phyloP scores from a whole-genome alignment of 495 filamentous ascomycete species.

The Oleoguttula mirabilis region DNA sequence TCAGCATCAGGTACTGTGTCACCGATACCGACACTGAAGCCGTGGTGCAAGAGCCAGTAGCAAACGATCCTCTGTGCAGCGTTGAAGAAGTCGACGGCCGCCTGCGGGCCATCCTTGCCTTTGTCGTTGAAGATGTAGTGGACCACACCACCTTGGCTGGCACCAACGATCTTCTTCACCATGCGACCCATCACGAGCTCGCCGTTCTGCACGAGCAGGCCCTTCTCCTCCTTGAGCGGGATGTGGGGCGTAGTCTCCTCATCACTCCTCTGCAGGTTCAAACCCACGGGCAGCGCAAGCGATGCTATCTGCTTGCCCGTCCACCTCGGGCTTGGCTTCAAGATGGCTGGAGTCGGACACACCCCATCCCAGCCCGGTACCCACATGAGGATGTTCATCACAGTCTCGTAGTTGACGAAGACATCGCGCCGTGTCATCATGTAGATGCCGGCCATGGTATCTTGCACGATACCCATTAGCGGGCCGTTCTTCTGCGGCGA shows the following conservation, averaged over 20 bases:
- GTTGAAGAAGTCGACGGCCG: constrained; percentile 88
- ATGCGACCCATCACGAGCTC: constrained; percentile 83
- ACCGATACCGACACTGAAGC: constrained; percentile 96
- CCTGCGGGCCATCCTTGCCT: constrained; percentile 45
- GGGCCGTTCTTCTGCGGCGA: constrained; percentile 94
- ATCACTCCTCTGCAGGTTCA: constrained; percentile 62
- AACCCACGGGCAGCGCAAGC: constrained; percentile 74
- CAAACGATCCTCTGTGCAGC: constrained; percentile 84
- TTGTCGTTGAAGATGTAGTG: constrained; percentile 96
- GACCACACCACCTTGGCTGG: constrained; percentile 73
- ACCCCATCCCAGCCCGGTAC: constrained; percentile 95
- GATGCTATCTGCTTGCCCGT: constrained; percentile 98
- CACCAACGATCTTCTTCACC: constrained; percentile 88
- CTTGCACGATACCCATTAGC: constrained; percentile 98
- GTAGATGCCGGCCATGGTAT: constrained; percentile 91
- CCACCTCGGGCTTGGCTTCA: constrained; percentile 87
- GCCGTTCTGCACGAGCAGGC: constrained; percentile 70
- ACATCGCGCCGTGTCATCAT: constrained; percentile 89
- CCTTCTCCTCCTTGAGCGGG: constrained; percentile 51
- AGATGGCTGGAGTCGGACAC: constrained; percentile 78
- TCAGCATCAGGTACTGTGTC: constrained; percentile 84
- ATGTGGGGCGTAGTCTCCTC: constrained; percentile 32
- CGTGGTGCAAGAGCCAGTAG: constrained; percentile 97
- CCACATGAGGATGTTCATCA: constrained; percentile 95
- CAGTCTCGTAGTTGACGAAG: constrained; percentile 76